Conservation (phyloP, 2,329 filamentous ascomycete genomes). For the Ophiocordyceps robertsii region DNA sequence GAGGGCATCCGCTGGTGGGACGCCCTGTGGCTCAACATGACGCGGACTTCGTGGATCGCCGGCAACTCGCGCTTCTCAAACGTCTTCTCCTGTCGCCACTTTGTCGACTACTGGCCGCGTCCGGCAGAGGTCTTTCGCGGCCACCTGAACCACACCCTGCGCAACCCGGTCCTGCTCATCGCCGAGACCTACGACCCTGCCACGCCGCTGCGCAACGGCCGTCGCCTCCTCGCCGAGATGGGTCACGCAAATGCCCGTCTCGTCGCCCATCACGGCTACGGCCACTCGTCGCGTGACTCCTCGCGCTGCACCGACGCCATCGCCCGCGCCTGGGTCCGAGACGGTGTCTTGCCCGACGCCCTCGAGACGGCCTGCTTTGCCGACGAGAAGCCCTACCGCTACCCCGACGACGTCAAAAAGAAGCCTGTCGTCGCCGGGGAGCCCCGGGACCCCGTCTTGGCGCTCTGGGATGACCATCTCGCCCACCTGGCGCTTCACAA, state of each 20-base stretch:
- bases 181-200: conserved; percentile 36
- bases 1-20: conserved; percentile 30
- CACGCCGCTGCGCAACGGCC: conserved; percentile 33
- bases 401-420: conserved; percentile 10
- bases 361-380: conserved; percentile 31
- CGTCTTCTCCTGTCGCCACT: conserved; percentile 33
- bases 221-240: conserved; percentile 29
- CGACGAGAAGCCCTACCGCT: conserved; percentile 32
- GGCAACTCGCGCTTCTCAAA: conserved; percentile 31
- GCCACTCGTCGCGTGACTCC: conserved; percentile 30
- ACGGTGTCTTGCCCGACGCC: conserved; percentile 25
- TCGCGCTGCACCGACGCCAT: conserved; percentile 31
- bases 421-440: neutral
- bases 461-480: conserved; percentile 9
- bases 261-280: conserved; percentile 35
- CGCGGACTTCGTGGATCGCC: conserved; percentile 27
- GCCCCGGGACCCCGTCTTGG: conserved; percentile 3
- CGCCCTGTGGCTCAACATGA: conserved; percentile 33
- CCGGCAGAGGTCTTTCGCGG: conserved; percentile 34
- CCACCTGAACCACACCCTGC: conserved; percentile 27
- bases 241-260: conserved; percentile 29
- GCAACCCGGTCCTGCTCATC: conserved; percentile 30
- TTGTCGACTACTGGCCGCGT: conserved; percentile 27
- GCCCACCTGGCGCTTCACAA: conserved; percentile 5
- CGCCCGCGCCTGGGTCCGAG: conserved; percentile 24